Percentiles rank a stretch among this genome's conserved stretches.
Evolutionary conservation across 768 basidiomycete species (phyloP).

Genomic region (Rubroboletus pulcherrimus): DNA sequence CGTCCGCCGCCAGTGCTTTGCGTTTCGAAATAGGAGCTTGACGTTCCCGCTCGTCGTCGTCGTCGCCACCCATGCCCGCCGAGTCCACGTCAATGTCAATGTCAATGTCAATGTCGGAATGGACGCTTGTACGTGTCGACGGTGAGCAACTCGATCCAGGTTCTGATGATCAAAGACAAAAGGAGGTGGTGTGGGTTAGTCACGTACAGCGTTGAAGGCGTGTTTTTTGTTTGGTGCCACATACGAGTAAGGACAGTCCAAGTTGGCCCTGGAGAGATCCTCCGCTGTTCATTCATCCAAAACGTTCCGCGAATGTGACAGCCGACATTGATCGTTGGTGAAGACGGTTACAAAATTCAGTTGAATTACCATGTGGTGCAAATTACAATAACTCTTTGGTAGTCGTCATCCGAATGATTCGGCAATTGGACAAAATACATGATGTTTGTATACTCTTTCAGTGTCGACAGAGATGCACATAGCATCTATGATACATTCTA

Average conservation of each 20-base stretch:
- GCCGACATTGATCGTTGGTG: not conserved
- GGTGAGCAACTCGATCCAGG: slow-evolving; percentile 18
- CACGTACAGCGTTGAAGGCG: not conserved
- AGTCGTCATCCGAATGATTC: too few relatives aligned
- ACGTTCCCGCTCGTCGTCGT: slow-evolving; percentile 14
- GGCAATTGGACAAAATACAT: too few relatives aligned
- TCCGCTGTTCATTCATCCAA: not conserved
- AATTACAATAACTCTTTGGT: too few relatives aligned
- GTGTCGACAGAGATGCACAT: too few relatives aligned
- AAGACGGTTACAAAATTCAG: not conserved
- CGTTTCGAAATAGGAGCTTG: slow-evolving; percentile 23
- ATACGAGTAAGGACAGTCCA: slow-evolving; percentile 26
- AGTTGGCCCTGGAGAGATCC: slow-evolving; percentile 25
- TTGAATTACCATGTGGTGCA: not conserved
- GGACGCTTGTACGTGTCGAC: slow-evolving; percentile 9
- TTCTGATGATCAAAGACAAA: slow-evolving; percentile 9
- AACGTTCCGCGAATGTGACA: not conserved
- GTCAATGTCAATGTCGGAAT: slow-evolving; percentile 16
- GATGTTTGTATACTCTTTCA: too few relatives aligned
- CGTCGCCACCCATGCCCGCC: slow-evolving; percentile 21
- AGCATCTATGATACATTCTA: too few relatives aligned
- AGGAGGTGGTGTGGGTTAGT: not conserved
- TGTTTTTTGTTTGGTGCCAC: slow-evolving; percentile 8
- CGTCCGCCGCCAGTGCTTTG: slow-evolving; percentile 17
- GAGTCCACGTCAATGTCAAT: slow-evolving; percentile 2